Conservation (phyloP, 2,329 filamentous ascomycete species). For the Colletotrichum neosansevieriae region DNA sequence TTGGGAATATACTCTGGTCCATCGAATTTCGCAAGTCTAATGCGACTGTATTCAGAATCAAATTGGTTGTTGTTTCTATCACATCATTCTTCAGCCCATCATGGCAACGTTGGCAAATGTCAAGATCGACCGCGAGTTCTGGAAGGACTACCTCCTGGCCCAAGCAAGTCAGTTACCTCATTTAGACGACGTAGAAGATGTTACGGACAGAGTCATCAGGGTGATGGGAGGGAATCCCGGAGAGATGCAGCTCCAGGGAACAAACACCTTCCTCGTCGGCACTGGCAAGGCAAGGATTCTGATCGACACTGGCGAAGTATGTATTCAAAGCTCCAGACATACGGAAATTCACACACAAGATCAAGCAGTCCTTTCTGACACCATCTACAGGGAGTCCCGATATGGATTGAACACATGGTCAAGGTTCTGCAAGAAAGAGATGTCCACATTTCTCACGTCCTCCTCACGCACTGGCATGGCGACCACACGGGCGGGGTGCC, state of each 20-base stretch:
- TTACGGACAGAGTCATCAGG: constrained; percentile 63
- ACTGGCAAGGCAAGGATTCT: constrained; percentile 79
- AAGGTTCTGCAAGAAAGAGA: not conserved
- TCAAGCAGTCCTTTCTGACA: not conserved
- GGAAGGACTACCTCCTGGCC: constrained; percentile 1
- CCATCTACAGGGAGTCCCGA: not conserved
- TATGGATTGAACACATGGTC: not conserved
- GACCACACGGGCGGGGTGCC: constrained; percentile 77
- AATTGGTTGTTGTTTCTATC: too few relatives aligned
- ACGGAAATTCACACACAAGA: not conserved
- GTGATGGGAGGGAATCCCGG: constrained; percentile 93
- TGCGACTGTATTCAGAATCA: too few relatives aligned
- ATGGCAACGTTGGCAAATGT: not conserved
- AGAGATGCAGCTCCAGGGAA: constrained; percentile 81
- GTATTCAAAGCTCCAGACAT: not conserved
- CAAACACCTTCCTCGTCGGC: constrained; percentile 94
- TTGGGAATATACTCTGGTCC: too few relatives aligned
- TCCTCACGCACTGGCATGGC: constrained; percentile 81
- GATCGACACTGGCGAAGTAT: constrained; percentile 86
- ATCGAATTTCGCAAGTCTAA: too few relatives aligned
- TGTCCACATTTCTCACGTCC: constrained; percentile 54
- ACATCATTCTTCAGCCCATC: too few relatives aligned
- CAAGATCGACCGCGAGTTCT: not conserved
- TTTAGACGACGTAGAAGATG: not conserved
- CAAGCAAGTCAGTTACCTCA: not conserved